Evolutionary conservation across 371 early-diverging fungal species (phyloP).

Genomic region (Cladochytrium tenue): DNA sequence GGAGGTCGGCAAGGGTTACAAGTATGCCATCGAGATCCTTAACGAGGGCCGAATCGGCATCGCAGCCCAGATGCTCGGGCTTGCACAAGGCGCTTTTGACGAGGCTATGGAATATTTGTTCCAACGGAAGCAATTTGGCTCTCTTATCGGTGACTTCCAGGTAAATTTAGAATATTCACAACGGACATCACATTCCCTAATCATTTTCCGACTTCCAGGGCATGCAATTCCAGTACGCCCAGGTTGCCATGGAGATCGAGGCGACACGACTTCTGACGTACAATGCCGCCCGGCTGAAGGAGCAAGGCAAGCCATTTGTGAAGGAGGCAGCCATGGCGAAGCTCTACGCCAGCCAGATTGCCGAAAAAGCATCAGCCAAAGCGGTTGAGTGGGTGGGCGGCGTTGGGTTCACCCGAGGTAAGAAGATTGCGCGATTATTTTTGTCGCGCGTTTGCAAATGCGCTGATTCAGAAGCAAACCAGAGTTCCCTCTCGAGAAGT

Average conservation of each 20-base stretch:
- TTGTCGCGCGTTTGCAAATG: no score
- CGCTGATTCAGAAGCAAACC: no score
- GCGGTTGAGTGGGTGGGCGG: slow-evolving; percentile 97
- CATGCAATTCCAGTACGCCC: slow-evolving; percentile 96
- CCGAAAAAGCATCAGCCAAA: slow-evolving; percentile 85
- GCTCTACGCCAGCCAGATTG: slow-evolving; percentile 91
- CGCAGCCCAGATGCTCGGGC: slow-evolving; percentile 96
- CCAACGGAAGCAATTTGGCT: slow-evolving; percentile 94
- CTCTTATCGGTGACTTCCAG: slow-evolving; percentile 88
- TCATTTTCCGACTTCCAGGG: slow-evolving; percentile 45
- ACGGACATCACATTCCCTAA: not conserved
- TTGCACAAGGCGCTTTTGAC: slow-evolving; percentile 94
- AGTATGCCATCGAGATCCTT: slow-evolving; percentile 95
- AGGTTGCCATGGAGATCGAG: slow-evolving; percentile 92
- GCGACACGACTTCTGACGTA: slow-evolving; percentile 96
- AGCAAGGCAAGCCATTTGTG: slow-evolving; percentile 81
- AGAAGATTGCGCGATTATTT: no score
- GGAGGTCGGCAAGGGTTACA: slow-evolving; percentile 93
- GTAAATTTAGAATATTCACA: slow-evolving; percentile 28
- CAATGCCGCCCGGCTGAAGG: slow-evolving; percentile 95
- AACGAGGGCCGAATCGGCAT: slow-evolving; percentile 98
- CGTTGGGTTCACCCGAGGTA: slow-evolving; percentile 89
- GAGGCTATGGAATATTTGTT: slow-evolving; percentile 87
- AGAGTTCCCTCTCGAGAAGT: slow-evolving; percentile 80
- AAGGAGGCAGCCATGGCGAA: slow-evolving; percentile 98